Percentiles rank a stretch among this genome's conserved stretches.
Evolutionary conservation across 1,284 basidiomycete genomes (phyloP).

Genomic region (Rhodotorula sp.): DNA sequence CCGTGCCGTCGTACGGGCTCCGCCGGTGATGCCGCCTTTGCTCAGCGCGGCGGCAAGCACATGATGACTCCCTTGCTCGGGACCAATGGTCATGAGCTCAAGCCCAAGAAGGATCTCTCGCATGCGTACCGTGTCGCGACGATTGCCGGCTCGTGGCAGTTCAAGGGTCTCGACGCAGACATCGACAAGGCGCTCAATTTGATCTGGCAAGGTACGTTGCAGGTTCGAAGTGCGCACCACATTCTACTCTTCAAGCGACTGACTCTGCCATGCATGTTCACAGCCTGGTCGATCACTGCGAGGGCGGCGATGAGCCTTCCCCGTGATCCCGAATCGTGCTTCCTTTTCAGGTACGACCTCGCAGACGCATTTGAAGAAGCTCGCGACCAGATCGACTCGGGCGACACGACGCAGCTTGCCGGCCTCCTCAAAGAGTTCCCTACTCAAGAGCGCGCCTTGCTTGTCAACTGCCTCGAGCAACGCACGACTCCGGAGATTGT

Average conservation of each 20-base stretch:
- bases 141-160: slow-evolving; percentile 2
- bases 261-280: background rate
- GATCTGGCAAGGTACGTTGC: slow-evolving; percentile 10
- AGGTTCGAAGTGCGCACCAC: slow-evolving; percentile 14
- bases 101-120: background rate
- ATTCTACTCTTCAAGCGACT: slow-evolving; percentile 2
- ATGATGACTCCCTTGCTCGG: slow-evolving; percentile 2
- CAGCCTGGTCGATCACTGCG: slow-evolving; percentile 9
- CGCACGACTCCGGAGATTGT: background rate
- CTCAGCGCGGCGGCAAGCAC: background rate
- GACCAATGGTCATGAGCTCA: background rate
- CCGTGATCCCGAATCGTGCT: background rate
- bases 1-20: too few relatives aligned
- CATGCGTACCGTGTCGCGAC: slow-evolving; percentile 1
- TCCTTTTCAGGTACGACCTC: too few relatives aligned
- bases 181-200: slow-evolving; percentile 4
- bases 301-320: slow-evolving; percentile 9
- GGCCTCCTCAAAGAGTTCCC: background rate
- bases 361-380: too few relatives aligned
- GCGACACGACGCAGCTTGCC: background rate
- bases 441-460: too few relatives aligned
- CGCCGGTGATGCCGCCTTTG: too few relatives aligned
- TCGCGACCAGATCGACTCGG: background rate
- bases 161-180: slow-evolving; percentile 11
- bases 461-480: background rate